A percentile compares a stretch with the other conserved stretches of the same genome.
Conservation (phyloP, 768 basidiomycete genomes). For the Kwoniella heveanensis region DNA sequence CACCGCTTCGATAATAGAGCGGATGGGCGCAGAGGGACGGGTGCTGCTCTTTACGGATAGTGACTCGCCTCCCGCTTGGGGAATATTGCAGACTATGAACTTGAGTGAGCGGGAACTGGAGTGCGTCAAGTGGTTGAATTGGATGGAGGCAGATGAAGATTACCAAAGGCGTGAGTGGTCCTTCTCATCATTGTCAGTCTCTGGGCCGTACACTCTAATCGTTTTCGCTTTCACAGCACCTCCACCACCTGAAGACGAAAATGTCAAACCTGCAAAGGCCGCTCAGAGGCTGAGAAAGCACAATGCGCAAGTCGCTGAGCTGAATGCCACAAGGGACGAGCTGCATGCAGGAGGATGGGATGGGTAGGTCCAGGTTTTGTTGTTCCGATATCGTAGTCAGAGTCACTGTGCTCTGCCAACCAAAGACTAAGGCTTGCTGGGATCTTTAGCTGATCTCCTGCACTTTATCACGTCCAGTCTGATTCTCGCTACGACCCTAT, state of each 20-base stretch:
- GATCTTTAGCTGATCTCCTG: neutral
- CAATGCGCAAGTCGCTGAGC: slow-evolving; percentile 66
- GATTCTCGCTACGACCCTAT: slow-evolving; percentile 79
- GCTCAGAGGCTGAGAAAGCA: slow-evolving; percentile 62
- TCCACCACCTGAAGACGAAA: slow-evolving; percentile 40
- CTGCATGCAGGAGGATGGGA: slow-evolving; percentile 87
- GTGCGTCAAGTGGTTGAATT: slow-evolving; percentile 65
- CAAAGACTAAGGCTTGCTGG: too few relatives aligned
- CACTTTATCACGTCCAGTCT: slow-evolving; percentile 60
- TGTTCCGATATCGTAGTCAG: neutral
- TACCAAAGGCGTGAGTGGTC: slow-evolving; percentile 59
- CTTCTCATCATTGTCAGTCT: too few relatives aligned
- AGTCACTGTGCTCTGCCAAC: neutral
- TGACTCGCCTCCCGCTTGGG: slow-evolving; percentile 90
- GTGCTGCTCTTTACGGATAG: slow-evolving; percentile 82
- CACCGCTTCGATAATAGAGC: slow-evolving; percentile 78
- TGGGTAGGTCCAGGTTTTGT: slow-evolving; percentile 69
- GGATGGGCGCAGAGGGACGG: slow-evolving; percentile 82
- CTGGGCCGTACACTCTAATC: too few relatives aligned
- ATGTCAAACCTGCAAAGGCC: slow-evolving; percentile 33
- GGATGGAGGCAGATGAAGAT: slow-evolving; percentile 81
- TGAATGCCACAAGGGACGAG: slow-evolving; percentile 72
- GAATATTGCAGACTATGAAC: slow-evolving; percentile 81
- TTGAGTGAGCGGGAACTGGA: slow-evolving; percentile 66
- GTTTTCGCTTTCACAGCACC: slow-evolving; percentile 24